Percentiles rank a stretch among this genome's conserved stretches.
Evolutionary conservation across 2,329 filamentous ascomycete species (phyloP).

Genomic region (Aspergillus chevalieri): DNA sequence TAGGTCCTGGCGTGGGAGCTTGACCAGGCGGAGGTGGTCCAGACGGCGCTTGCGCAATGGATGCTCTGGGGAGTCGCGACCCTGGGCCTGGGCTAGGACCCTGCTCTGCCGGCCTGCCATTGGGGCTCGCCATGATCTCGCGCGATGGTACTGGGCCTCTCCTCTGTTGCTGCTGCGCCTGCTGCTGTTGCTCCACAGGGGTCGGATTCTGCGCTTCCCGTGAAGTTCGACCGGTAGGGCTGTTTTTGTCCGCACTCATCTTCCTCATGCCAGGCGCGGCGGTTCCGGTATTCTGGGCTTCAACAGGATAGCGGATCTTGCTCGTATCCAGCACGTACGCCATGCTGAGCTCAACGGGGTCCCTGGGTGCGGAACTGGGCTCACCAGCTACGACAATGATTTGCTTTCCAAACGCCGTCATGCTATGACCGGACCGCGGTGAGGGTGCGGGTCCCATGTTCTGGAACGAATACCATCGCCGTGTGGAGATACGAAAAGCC

Average conservation of each 20-base stretch:
- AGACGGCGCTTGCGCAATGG: conserved; percentile 53
- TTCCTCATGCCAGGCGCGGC: conserved; percentile 35
- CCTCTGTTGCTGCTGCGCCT: conserved; percentile 10
- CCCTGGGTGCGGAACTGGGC: conserved; percentile 76
- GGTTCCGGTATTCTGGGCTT: conserved; percentile 44
- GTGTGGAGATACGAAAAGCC: conserved; percentile 72
- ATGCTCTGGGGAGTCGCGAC: conserved; percentile 56
- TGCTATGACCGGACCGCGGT: conserved; percentile 88
- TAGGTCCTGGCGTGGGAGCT: conserved; percentile 54
- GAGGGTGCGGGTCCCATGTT: conserved; percentile 98
- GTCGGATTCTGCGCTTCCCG: conserved; percentile 37
- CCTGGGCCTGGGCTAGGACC: conserved; percentile 35
- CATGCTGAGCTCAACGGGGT: conserved; percentile 77
- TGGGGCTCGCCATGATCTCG: conserved; percentile 36
- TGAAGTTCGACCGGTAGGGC: conserved; percentile 33
- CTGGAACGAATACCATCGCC: conserved; percentile 98
- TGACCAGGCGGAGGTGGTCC: conserved; percentile 62
- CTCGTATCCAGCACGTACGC: conserved; percentile 89
- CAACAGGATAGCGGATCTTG: conserved; percentile 94
- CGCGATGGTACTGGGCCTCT: conserved; percentile 37
- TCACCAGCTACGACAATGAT: conserved; percentile 91
- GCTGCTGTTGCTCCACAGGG: conserved; percentile 20
- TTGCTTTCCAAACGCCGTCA: conserved; percentile 90
- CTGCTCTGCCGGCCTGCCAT: conserved; percentile 21
- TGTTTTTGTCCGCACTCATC: conserved; percentile 41